Evolutionary conservation across 176 grass and related monocot species (phyloP).

Genomic region (Luzula sylvatica): DNA sequence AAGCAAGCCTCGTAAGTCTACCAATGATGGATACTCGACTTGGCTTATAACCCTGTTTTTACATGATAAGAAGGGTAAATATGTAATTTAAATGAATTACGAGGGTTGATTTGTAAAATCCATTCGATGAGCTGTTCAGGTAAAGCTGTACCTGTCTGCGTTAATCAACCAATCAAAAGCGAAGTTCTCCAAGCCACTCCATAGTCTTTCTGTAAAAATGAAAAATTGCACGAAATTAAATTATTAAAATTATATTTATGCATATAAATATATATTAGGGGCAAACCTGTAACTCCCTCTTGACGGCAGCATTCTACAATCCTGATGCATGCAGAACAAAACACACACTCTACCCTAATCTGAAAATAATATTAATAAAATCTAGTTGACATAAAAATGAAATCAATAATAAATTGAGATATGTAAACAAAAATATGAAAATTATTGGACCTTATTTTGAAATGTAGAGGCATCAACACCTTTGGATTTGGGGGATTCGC

Average conservation of each 20-base stretch:
- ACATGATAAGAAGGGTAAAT: conserved; percentile 2
- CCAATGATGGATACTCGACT: conserved; percentile 95
- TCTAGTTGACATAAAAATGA: conserved; percentile 15
- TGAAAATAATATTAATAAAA: conserved; percentile 29
- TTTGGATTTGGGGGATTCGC: conserved; percentile 92
- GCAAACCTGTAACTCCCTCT: conserved; percentile 89
- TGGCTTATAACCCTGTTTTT: conserved; percentile 76
- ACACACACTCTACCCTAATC: conserved; percentile 98
- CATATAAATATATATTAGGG: not conserved
- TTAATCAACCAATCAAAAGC: conserved; percentile 99
- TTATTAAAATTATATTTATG: conserved; percentile 11
- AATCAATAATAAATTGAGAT: conserved; percentile 1
- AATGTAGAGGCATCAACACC: conserved; percentile 88
- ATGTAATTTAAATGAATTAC: too few species aligned
- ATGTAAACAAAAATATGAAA: not conserved
- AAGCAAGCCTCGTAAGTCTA: conserved; percentile 84
- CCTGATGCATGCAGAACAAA: conserved; percentile 89
- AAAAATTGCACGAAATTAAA: conserved; percentile 27
- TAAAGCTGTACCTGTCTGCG: conserved; percentile 70
- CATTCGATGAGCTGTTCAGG: too few species aligned
- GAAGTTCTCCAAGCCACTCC: conserved; percentile 85
- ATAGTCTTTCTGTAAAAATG: conserved; percentile 69
- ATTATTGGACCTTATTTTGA: conserved; percentile 75
- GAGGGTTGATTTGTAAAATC: too few species aligned
- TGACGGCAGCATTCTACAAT: conserved; percentile 88